These are phyloP conservation scores for Salix exigua DNA, from an alignment of 345 rosid species.

Conservation along the genomic window DNA sequence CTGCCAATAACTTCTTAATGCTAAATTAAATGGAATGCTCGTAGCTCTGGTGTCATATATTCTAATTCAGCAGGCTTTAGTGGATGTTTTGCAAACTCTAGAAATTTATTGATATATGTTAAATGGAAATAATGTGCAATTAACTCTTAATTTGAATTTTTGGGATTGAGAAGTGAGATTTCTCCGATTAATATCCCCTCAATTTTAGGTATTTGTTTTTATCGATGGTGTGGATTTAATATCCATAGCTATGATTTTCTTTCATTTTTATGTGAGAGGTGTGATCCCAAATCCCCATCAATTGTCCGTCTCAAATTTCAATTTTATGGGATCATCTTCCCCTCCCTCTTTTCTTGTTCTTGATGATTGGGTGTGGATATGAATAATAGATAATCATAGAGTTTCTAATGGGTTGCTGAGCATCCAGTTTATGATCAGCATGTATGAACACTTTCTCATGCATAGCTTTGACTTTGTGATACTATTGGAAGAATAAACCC, in stretches of 20 bases:
- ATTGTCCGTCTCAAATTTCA: background rate
- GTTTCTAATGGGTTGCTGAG: background rate
- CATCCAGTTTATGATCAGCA: background rate
- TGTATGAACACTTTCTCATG: background rate
- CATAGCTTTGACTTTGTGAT: background rate
- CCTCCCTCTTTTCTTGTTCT: background rate
- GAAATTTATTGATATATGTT: background rate
- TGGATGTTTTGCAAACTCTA: background rate
- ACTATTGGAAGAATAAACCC: background rate
- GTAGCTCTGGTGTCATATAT: background rate
- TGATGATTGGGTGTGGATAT: background rate
- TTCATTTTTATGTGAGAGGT: background rate
- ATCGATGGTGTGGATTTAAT: background rate
- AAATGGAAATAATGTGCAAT: background rate
- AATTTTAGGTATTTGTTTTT: background rate
- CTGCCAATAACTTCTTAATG: background rate
- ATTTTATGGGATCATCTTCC: background rate
- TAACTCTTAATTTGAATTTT: background rate
- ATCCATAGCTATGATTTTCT: background rate
- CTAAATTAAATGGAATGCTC: background rate
- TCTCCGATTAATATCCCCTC: background rate
- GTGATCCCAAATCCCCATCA: background rate
- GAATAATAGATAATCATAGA: background rate
- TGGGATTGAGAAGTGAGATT: slow-evolving; percentile 4
- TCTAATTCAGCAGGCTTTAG: background rate